Base-by-base conservation (phyloP, 345 rosid genomes). In the Gossypium turneri region DNA sequence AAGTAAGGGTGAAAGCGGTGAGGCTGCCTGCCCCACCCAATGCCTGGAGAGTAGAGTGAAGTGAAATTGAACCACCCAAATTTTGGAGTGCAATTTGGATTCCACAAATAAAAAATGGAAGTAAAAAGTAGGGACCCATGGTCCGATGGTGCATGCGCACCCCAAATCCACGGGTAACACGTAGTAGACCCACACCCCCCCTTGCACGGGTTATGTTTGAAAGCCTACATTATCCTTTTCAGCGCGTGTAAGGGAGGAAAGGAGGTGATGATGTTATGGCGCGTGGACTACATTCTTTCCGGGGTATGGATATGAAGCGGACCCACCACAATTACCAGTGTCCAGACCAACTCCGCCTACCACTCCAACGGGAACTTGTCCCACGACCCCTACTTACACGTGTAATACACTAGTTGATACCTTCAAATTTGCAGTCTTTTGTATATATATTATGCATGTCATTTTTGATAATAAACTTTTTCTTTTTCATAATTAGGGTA, bases 321-420 rank as follows among this genome's bases (percentile, higher is more conserved):
- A 68, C 73, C 78, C 43, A 9, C 48, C 73, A 51, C 73, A 11
- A 34, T 68, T 9, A n/a, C 62, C 16, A n/a, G 29, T 10, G 62
- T n/a, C 4, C 17, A 69, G 57, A 13, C 38, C 73, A 10, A 57
- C 59, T 59, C 38, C 74, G 60, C 74, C 61, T 45, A 48, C 38
- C 38, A 22, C 25, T 43, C 69, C 27, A 25, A n/a, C 27, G 2
- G 51, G 25, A 11, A 43, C 50, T 67, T 27, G 17, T 29, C 34
- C 44, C 25, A 4, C 53, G 22, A 9, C 38, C 20, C n/a, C 60
- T 11, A 2, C 10, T 60, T 15, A 51, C 56, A 70, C 64, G 79
- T 58, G 74, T 50, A 24, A 44, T 25, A 9, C 16, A 12, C 13
- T 38, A 61, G 3, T 66, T 7, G 43, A 56, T 9, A 19, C 12